Evolutionary conservation across 768 basidiomycete genomes (phyloP).

Genomic region (Ramaria rubella): DNA sequence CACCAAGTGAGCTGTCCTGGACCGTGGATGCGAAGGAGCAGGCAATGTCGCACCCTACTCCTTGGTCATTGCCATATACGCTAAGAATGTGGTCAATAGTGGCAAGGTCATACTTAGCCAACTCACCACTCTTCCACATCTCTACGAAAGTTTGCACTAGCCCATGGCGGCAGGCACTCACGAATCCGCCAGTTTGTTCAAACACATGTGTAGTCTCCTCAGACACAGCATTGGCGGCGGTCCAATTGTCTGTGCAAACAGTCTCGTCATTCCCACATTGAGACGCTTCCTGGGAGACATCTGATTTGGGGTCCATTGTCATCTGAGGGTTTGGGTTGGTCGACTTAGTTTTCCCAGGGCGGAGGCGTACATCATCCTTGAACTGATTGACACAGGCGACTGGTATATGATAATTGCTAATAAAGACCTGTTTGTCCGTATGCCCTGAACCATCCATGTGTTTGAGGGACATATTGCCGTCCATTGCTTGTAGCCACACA

Average conservation of each 20-base stretch:
- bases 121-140: conserved; percentile 12
- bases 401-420: conserved; percentile 23
- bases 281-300: not conserved
- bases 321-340: not conserved
- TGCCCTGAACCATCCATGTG: conserved; percentile 13
- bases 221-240: conserved; percentile 21
- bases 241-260: conserved; percentile 28
- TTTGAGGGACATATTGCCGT: conserved; percentile 15
- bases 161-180: conserved; percentile 29
- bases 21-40: conserved; percentile 18
- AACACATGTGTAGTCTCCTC: conserved; percentile 32
- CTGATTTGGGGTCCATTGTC: not conserved
- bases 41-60: conserved; percentile 20
- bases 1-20: conserved; percentile 6
- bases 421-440: not conserved
- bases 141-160: conserved; percentile 21
- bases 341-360: not conserved
- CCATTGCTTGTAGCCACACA: not conserved
- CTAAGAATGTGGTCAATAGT: conserved; percentile 12
- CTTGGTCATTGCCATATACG: conserved; percentile 9
- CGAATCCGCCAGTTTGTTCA: conserved; percentile 33
- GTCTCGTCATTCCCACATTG: not conserved
- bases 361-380: conserved; percentile 16
- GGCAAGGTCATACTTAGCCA: conserved; percentile 20
- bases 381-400: conserved; percentile 15